A percentile compares a stretch with the other conserved stretches of the same genome.
phyloP scores from a whole-genome alignment of 1,284 basidiomycete genomes.

The Cryptococcus floricola region DNA sequence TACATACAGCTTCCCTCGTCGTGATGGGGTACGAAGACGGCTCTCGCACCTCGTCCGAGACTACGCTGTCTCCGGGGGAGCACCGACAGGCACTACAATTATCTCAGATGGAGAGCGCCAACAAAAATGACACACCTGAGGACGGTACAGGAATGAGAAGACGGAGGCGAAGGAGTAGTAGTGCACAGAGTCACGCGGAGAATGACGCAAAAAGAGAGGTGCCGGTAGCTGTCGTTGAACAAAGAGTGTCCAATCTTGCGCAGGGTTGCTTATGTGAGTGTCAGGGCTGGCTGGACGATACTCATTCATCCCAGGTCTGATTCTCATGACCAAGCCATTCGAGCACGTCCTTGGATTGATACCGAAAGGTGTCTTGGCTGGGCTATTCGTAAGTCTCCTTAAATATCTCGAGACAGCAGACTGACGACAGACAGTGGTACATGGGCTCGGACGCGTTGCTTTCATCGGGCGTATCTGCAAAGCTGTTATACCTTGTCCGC shows the following conservation, averaged over 20 bases:
- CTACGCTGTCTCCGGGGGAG: constrained; percentile 3
- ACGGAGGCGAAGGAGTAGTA: constrained; percentile 8
- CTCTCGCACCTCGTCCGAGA: constrained; percentile 8
- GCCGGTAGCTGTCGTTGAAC: constrained; percentile 77
- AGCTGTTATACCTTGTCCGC: constrained; percentile 74
- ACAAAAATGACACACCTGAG: constrained; percentile 5
- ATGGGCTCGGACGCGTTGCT: constrained; percentile 83
- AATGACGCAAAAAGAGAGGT: constrained; percentile 55
- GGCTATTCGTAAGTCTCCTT: constrained; percentile 53
- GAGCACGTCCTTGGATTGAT: constrained; percentile 72
- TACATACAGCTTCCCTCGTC: constrained; percentile 81
- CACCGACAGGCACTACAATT: background rate
- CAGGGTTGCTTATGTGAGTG: constrained; percentile 72
- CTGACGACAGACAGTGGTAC: constrained; percentile 61
- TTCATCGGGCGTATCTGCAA: constrained; percentile 77
- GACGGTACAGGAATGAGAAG: constrained; percentile 2
- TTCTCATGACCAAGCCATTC: constrained; percentile 76
- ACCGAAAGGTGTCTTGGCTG: constrained; percentile 59
- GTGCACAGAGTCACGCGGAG: constrained; percentile 13
- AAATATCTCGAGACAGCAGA: too few relatives aligned
- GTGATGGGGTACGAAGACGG: constrained; percentile 61
- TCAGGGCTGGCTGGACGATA: background rate
- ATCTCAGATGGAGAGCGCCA: background rate
- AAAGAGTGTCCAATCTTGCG: constrained; percentile 79
- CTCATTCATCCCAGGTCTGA: constrained; percentile 42